Evolutionary conservation across 148 eudicot species (phyloP), one percentile per base, ranked within the genome.

Genomic region (Camellia sinensis): DNA sequence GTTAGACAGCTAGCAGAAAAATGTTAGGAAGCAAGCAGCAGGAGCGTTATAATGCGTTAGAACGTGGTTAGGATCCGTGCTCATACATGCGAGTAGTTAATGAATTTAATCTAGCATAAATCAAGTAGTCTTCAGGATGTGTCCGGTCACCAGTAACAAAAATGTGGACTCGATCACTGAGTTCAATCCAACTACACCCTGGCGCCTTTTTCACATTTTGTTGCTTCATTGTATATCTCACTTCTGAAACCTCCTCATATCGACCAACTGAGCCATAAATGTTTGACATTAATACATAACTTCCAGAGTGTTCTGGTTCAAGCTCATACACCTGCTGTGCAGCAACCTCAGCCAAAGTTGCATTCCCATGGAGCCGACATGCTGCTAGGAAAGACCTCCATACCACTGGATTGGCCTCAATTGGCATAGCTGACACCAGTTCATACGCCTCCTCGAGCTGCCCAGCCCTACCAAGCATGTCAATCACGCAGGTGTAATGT

Each of bases 401-500:
- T 4, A 86, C 85, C 57, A 92, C 91, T 62, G 89, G 85, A 81
- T 87, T 91, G 82, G 87, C 82, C 83, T 89, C 82, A 67, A 88
- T 79, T 14, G 97, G 86, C 92, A 92, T 88, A 37, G 82, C 76
- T 60, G 81, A 73, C 57, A 92, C 41, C 83, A 92, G 74, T 71
- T 86, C 82, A 80, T 86, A 89, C 41, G 94, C 97, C 84, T 88
- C 91, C 46, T 88, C 89, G 21, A 92, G 87, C 57, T 80, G 59
- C 68, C 97, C 97, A 53, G 92, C 94, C 17, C 97, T 89, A 66
- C 92, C 94, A 80, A 92, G 90, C 97, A 92, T 91, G 88, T 92
- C 94, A 76, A 92, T 85, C 71, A 91, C 91, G 79, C 92, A 92
- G 29, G 89, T 87, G 64, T 92, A 92, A 75, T 92, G 97, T 81